A percentile compares a stretch with the other conserved stretches of the same genome.
phyloP scores from a whole-genome alignment of 768 basidiomycete species.

The Epithele typhae region DNA sequence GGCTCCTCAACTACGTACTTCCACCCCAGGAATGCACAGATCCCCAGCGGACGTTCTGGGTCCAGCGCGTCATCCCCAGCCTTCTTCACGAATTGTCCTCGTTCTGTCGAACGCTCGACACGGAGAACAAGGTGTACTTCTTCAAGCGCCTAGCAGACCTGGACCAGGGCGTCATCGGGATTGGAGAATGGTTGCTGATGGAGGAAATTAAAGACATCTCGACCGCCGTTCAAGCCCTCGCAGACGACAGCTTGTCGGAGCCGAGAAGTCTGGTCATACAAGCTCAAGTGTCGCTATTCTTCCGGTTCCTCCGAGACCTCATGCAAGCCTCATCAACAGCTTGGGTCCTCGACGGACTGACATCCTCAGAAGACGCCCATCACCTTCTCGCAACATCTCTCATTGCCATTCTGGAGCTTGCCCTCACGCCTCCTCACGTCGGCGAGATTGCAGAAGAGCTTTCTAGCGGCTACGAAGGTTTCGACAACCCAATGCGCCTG shows the following conservation, averaged over 20 bases:
- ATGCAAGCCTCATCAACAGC: conserved; percentile 34
- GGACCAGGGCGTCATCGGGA: conserved; percentile 51
- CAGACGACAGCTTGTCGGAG: conserved; percentile 23
- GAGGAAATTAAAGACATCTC: conserved; percentile 57
- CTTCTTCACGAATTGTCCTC: conserved; percentile 47
- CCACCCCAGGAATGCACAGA: conserved; percentile 32
- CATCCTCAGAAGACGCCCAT: conserved; percentile 40
- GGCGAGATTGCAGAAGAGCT: conserved; percentile 36
- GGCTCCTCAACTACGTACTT: conserved; percentile 54
- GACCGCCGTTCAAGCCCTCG: conserved; percentile 34
- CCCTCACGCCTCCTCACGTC: conserved; percentile 42
- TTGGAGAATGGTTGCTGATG: conserved; percentile 68
- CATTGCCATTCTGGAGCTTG: conserved; percentile 41
- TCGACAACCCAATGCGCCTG: conserved; percentile 29
- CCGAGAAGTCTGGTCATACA: conserved; percentile 38
- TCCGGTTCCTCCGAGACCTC: conserved; percentile 48
- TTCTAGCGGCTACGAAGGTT: conserved; percentile 18
- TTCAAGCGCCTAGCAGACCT: conserved; percentile 51
- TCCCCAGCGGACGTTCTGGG: conserved; percentile 42
- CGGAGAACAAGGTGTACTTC: conserved; percentile 49
- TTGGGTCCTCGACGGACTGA: conserved; percentile 43
- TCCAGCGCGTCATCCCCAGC: conserved; percentile 50
- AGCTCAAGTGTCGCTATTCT: conserved; percentile 44
- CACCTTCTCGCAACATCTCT: conserved; percentile 38
- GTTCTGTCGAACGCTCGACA: conserved; percentile 56